phyloP scores from a whole-genome alignment of 177 flowering plant genomes.

The Vitis hybrid region DNA sequence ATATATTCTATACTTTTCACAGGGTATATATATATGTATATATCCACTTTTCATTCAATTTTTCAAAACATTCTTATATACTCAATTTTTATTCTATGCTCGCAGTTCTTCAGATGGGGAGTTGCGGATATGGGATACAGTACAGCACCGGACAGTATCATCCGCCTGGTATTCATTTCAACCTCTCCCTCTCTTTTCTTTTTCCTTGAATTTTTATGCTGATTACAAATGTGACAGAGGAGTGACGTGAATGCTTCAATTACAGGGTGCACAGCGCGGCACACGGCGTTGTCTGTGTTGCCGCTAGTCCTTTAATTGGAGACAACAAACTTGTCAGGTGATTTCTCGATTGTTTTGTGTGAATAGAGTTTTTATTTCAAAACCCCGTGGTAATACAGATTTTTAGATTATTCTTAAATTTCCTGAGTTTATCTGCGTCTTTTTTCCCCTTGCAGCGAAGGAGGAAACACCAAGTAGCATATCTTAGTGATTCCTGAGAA shows the following conservation, averaged over 20 bases:
- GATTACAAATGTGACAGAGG: neutral
- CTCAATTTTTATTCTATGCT: neutral
- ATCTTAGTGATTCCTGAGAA: too few species aligned
- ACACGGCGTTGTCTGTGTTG: constrained; percentile 70
- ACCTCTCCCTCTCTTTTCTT: neutral
- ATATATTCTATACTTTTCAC: constrained; percentile 49
- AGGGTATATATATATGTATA: constrained; percentile 36
- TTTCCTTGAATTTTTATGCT: neutral
- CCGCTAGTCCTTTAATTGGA: constrained; percentile 56
- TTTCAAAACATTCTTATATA: too few species aligned
- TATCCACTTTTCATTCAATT: neutral
- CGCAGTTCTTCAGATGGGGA: constrained; percentile 81
- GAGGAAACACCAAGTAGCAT: too few species aligned
- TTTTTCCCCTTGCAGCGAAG: too few species aligned
- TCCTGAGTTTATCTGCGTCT: too few species aligned
- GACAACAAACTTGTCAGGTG: constrained; percentile 72
- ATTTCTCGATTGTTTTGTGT: neutral
- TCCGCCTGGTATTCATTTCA: constrained; percentile 57
- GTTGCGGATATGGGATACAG: constrained; percentile 76
- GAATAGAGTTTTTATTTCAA: neutral
- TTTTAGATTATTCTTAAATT: neutral
- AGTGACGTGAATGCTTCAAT: neutral
- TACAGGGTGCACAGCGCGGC: constrained; percentile 82
- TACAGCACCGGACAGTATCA: constrained; percentile 70
- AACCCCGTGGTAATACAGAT: too few species aligned